Evolutionary conservation across 2,329 filamentous ascomycete species (phyloP).

Genomic region (Verticillium zaregamsianum): DNA sequence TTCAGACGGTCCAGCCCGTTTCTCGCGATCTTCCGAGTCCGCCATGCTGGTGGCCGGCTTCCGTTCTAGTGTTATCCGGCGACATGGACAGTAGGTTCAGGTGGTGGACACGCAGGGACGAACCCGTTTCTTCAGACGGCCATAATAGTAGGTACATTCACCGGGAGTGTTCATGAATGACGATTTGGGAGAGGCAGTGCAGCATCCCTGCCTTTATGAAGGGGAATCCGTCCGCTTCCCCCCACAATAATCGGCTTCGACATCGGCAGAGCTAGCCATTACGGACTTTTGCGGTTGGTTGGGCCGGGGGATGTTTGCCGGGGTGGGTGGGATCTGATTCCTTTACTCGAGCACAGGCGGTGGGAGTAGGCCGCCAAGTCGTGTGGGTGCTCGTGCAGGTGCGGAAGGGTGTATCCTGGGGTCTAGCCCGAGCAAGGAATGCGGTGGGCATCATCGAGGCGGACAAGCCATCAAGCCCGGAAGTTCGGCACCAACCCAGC

Average conservation of each 20-base stretch:
- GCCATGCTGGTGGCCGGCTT: neutral
- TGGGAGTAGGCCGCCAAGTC: neutral
- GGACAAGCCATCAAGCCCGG: neutral
- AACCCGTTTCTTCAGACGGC: neutral
- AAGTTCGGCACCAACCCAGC: neutral
- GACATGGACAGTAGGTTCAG: neutral
- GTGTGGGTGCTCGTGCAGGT: neutral
- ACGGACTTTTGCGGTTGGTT: neutral
- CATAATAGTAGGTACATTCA: neutral
- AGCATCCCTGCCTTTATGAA: neutral
- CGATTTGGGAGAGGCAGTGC: neutral
- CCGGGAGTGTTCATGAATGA: neutral
- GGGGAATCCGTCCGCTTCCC: neutral
- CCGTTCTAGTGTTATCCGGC: neutral
- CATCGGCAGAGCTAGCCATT: neutral
- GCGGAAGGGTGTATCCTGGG: neutral
- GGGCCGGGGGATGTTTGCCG: neutral
- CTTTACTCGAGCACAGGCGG: neutral
- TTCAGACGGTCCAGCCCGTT: neutral
- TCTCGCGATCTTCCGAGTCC: neutral
- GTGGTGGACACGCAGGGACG: neutral
- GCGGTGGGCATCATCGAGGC: neutral
- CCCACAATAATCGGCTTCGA: neutral
- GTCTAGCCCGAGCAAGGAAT: neutral
- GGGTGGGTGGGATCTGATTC: neutral